Conservation (phyloP, 805 yeast genomes). For the Myxozyma neotropica region DNA sequence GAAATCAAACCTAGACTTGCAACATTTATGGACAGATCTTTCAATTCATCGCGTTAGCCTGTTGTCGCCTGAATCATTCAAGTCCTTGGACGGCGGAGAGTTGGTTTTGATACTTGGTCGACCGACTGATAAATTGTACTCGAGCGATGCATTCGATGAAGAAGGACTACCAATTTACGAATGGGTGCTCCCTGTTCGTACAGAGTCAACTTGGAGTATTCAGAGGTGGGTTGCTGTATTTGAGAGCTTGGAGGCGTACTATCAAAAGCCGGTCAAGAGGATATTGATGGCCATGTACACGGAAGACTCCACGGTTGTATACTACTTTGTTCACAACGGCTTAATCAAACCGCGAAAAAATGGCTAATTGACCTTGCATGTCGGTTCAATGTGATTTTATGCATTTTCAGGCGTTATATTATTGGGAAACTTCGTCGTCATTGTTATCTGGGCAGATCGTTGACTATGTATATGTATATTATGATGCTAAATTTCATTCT, state of each 20-base stretch:
- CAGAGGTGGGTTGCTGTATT: conserved; percentile 43
- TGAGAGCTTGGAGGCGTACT: conserved; percentile 31
- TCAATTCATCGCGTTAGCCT: conserved; percentile 25
- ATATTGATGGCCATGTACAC: conserved; percentile 49
- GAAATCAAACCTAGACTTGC: conserved; percentile 41
- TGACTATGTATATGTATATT: not conserved
- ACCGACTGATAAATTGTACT: conserved; percentile 44
- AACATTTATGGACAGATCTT: conserved; percentile 45
- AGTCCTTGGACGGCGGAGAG: conserved; percentile 3
- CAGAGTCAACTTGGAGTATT: conserved; percentile 42
- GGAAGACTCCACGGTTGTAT: conserved; percentile 49
- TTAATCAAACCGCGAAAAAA: conserved; percentile 46
- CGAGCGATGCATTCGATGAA: conserved; percentile 36
- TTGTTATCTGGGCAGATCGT: no score
- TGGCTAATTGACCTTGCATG: not conserved
- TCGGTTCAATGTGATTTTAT: not conserved
- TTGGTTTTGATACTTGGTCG: conserved; percentile 36
- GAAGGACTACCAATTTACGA: conserved; percentile 26
- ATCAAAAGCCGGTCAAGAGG: conserved; percentile 32
- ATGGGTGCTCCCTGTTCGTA: conserved; percentile 38
- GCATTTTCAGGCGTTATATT: not conserved
- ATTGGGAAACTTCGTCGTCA: no score
- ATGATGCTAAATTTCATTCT: not conserved
- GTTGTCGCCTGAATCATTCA: conserved; percentile 4
- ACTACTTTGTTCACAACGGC: conserved; percentile 47